Evolutionary conservation across 352 stramenopile species (phyloP).

Genomic region (Globisporangium middletonii): DNA sequence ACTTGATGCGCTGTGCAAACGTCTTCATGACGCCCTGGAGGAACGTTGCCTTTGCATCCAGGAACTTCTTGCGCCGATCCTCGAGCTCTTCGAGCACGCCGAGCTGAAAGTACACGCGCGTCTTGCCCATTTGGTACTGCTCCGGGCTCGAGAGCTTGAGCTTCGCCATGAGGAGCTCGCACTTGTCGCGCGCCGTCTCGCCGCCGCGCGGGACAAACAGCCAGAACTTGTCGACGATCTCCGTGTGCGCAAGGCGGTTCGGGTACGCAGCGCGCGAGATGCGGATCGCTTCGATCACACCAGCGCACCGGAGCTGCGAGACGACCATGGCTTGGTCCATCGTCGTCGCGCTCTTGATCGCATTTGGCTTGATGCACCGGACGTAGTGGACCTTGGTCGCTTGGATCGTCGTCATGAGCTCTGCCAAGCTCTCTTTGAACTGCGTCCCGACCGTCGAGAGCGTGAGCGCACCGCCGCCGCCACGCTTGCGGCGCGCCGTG

Average conservation of each 20-base stretch:
- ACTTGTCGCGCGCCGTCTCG: conserved; percentile 54
- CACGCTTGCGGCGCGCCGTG: conserved; percentile 41
- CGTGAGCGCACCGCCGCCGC: conserved; percentile 48
- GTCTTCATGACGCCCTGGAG: conserved; percentile 76
- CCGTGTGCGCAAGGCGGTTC: conserved; percentile 91
- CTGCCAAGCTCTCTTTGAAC: conserved; percentile 91
- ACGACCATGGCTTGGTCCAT: conserved; percentile 93
- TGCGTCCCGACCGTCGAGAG: conserved; percentile 81
- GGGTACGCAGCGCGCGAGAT: conserved; percentile 98
- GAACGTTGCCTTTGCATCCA: conserved; percentile 74
- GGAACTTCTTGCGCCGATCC: conserved; percentile 79
- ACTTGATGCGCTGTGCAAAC: conserved; percentile 72
- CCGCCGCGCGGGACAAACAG: conserved; percentile 67
- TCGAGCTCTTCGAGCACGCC: conserved; percentile 83
- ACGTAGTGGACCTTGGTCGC: conserved; percentile 97
- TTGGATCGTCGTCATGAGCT: conserved; percentile 95
- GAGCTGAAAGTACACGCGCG: conserved; percentile 84
- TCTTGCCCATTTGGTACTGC: conserved; percentile 85
- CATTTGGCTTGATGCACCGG: conserved; percentile 99
- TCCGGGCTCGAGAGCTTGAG: conserved; percentile 62
- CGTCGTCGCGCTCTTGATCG: conserved; percentile 88
- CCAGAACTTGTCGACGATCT: conserved; percentile 82
- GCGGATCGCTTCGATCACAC: conserved; percentile 98
- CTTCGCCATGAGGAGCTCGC: conserved; percentile 75
- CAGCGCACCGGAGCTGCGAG: conserved; percentile 96